Evolutionary conservation across 2,329 filamentous ascomycete genomes (phyloP).

Genomic region (Penicillium thymicola): DNA sequence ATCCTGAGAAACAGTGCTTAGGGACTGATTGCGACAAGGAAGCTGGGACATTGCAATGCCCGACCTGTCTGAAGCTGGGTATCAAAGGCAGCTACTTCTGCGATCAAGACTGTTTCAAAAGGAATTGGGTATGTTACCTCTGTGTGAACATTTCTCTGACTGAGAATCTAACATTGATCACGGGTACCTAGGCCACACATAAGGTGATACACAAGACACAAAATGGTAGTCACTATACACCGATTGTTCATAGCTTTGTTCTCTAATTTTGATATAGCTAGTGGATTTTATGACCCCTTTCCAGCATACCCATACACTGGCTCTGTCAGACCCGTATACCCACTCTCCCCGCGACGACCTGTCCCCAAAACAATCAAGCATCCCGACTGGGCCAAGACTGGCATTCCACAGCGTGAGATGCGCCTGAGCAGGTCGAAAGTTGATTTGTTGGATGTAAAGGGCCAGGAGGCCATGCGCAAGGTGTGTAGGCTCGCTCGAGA

Average conservation of each 20-base stretch:
- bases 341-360: constrained; percentile 64
- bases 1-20: constrained; percentile 51
- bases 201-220: constrained; percentile 65
- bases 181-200: constrained; percentile 11
- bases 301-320: constrained; percentile 78
- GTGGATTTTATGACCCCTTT: constrained; percentile 80
- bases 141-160: background rate
- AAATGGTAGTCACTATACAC: constrained; percentile 53
- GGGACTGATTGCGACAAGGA: constrained; percentile 78
- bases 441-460: constrained; percentile 69
- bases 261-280: constrained; percentile 72
- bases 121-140: constrained; percentile 71
- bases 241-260: background rate
- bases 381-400: constrained; percentile 79
- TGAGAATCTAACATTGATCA: background rate
- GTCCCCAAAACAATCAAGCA: constrained; percentile 73
- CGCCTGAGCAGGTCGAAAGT: constrained; percentile 69
- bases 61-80: constrained; percentile 81
- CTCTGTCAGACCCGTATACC: constrained; percentile 74
- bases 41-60: constrained; percentile 78
- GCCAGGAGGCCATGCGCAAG: constrained; percentile 81
- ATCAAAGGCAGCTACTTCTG: constrained; percentile 69
- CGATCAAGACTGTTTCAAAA: constrained; percentile 94
- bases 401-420: constrained; percentile 60
- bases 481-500: constrained; percentile 78